phyloP scores from a whole-genome alignment of 2,329 filamentous ascomycete genomes.

The Colletotrichum lini region DNA sequence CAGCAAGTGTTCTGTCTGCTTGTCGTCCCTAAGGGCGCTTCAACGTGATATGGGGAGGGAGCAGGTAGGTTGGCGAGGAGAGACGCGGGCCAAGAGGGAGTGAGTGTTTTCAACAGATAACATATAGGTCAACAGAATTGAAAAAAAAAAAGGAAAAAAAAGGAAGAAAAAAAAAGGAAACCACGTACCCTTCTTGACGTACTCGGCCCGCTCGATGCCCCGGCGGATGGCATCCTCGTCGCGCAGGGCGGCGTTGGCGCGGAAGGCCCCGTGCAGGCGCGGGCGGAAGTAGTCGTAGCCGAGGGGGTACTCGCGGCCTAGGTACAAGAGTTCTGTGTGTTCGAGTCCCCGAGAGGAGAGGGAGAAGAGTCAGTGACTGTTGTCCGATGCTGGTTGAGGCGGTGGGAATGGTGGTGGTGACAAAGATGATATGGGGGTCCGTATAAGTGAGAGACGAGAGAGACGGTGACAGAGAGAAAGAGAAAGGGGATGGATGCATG shows the following conservation, averaged over 20 bases:
- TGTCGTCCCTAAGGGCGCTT: background rate
- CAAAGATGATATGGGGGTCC: no score
- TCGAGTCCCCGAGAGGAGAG: no score
- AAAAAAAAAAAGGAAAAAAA: background rate
- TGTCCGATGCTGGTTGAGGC: background rate
- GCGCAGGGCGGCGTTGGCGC: constrained; percentile 77
- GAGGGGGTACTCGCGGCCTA: constrained; percentile 89
- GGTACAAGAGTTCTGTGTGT: constrained; percentile 80
- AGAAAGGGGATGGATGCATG: constrained; percentile 48
- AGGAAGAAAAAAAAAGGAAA: constrained; percentile 18
- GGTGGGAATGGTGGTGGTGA: no score
- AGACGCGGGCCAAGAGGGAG: no score
- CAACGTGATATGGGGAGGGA: background rate
- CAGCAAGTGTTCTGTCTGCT: background rate
- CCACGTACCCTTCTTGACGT: constrained; percentile 87
- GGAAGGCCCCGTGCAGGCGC: constrained; percentile 88
- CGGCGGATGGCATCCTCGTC: constrained; percentile 83
- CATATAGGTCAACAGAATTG: background rate
- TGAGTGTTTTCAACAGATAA: no score
- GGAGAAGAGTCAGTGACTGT: background rate
- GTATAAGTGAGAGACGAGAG: no score
- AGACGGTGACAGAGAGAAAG: background rate
- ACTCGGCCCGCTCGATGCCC: constrained; percentile 84
- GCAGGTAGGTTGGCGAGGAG: background rate
- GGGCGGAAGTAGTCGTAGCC: constrained; percentile 86